Conservation (phyloP, 2,329 filamentous ascomycete genomes). For the Paramyrothecium sp. region DNA sequence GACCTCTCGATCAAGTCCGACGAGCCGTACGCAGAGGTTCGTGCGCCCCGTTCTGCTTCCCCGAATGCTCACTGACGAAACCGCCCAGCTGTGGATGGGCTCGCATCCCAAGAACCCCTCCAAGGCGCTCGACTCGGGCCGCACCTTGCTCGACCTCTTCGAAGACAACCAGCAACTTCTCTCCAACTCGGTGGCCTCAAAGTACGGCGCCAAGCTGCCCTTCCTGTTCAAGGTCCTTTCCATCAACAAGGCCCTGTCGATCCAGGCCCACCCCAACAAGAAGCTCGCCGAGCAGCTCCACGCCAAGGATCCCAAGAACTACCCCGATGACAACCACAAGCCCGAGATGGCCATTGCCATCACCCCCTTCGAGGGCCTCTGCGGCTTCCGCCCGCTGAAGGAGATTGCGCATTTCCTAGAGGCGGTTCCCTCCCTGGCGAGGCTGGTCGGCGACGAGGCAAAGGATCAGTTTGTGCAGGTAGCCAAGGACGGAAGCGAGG, state of each 20-base stretch:
- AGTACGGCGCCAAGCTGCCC: constrained; percentile 80
- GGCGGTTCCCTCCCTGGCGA: constrained; percentile 52
- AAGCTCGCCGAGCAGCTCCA: constrained; percentile 85
- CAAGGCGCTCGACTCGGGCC: constrained; percentile 80
- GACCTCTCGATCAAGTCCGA: constrained; percentile 78
- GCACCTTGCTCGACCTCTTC: constrained; percentile 82
- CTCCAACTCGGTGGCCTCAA: constrained; percentile 67
- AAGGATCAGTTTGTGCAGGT: constrained; percentile 55
- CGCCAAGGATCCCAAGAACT: constrained; percentile 84
- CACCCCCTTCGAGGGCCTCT: constrained; percentile 93
- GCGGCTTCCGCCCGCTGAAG: constrained; percentile 83
- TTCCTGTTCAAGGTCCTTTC: constrained; percentile 98
- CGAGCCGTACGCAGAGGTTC: constrained; percentile 91
- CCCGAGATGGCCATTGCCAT: constrained; percentile 99
- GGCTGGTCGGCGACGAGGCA: constrained; percentile 64
- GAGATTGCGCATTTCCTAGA: constrained; percentile 86
- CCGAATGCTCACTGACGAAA: neutral
- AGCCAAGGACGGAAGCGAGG: constrained; percentile 39
- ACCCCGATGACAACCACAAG: constrained; percentile 99
- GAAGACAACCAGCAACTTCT: constrained; percentile 84
- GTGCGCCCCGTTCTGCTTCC: constrained; percentile 11
- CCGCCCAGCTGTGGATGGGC: constrained; percentile 89
- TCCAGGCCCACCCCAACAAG: constrained; percentile 97
- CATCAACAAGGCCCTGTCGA: constrained; percentile 92
- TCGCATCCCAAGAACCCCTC: constrained; percentile 96